Conservation (phyloP, 495 filamentous ascomycete species). For the Talaromyces liani region DNA sequence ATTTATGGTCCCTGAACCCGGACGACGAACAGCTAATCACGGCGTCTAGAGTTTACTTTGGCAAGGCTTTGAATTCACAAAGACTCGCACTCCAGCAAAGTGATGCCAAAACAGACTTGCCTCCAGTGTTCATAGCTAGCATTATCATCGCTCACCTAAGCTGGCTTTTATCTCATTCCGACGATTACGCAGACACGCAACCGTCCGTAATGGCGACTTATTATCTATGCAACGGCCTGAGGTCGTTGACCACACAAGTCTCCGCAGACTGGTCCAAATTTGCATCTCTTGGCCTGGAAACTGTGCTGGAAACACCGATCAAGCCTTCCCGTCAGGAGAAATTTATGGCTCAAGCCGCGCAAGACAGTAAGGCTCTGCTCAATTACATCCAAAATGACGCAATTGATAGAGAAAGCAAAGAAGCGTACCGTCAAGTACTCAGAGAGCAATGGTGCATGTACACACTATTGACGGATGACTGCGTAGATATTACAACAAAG, state of each 20-base stretch:
- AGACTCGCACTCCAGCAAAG: neutral
- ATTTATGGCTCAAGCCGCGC: neutral
- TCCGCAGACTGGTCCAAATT: neutral
- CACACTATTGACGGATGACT: neutral
- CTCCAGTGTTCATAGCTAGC: conserved; percentile 1
- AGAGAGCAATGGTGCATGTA: neutral
- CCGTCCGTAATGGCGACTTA: neutral
- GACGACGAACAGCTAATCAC: neutral
- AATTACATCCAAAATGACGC: neutral
- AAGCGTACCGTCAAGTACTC: neutral
- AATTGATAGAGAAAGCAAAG: neutral
- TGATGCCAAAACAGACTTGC: neutral
- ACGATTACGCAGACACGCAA: neutral
- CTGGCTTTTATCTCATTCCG: conserved; percentile 1
- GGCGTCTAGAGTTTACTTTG: neutral
- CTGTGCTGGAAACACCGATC: neutral
- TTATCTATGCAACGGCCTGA: neutral
- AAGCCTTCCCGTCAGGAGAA: neutral
- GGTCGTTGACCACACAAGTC: neutral
- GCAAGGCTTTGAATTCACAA: conserved; percentile 1
- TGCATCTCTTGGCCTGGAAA: neutral
- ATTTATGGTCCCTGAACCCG: conserved; percentile 6
- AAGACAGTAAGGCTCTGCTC: neutral
- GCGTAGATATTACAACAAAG: neutral
- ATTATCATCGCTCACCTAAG: conserved; percentile 2